Base-by-base conservation (phyloP, 345 rosid genomes). In the Leavenworthia alabamica region DNA sequence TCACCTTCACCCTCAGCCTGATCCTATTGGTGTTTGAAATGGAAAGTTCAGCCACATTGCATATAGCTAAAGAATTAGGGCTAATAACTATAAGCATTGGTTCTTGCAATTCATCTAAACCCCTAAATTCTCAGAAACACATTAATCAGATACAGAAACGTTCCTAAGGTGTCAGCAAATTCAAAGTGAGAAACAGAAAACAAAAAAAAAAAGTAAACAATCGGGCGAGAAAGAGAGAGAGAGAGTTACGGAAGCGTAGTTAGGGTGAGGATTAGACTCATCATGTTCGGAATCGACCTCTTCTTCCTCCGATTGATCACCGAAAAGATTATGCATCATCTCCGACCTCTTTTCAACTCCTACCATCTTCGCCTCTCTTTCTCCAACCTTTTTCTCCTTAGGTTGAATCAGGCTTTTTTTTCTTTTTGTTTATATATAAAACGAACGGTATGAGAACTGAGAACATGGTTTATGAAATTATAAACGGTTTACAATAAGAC, bases 251-350 rank as follows among this genome's bases (percentile, higher is more conserved):
- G 96, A 89, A 29, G 79, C 86, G 67, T 84, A 87, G 40, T 74
- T 73, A 2, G 99, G 96, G 41, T 87, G 97, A 59, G 90, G 97
- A 50, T 85, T 93, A 47, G 97, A 93, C 60, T 93, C 99, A 51
- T 93, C 99, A 51, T 89, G 99, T 63, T 89, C 97, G 68, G 97
- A 93, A 72, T 93, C 97, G 66, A 89, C 66, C 77, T 88, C 96
- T 58, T 85, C 96, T 71, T 86, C 98, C 74, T 89, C 99, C 27
- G 99, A 93, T 59, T 87, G 88, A 66, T 93, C 96, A 27, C 99
- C 99, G 82, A 93, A 93, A 20, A 89, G 80, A 53, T 89, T 84
- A 75, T 87, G 96, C 99, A 89, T 93, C 96, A 93, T 89, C 88
- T 80, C 79, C 51, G 78, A 86, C 80, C 99, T 79, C 80, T 85